Evolutionary conservation across 2,329 filamentous ascomycete species (phyloP).

Genomic region (Ustilaginoidea virens): DNA sequence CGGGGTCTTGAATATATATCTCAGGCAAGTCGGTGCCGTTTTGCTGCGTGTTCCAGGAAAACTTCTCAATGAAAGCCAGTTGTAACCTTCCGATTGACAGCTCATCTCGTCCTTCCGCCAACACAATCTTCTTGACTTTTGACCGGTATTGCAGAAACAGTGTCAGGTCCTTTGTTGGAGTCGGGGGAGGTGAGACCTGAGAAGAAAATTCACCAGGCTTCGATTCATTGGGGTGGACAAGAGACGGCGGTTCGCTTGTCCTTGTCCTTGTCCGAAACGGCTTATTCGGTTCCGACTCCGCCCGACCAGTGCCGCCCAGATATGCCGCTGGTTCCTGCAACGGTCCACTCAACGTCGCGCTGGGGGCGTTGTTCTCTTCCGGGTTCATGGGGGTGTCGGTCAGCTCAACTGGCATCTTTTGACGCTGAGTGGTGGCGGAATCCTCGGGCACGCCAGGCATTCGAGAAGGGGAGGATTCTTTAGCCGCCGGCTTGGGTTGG

Average conservation of each 20-base stretch:
- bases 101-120: conserved; percentile 70
- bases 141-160: conserved; percentile 93
- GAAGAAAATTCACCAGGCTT: conserved; percentile 34
- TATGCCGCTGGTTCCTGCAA: conserved; percentile 29
- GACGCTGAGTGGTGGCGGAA: conserved; percentile 11
- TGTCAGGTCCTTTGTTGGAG: conserved; percentile 70
- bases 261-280: conserved; percentile 9
- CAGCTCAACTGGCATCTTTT: conserved; percentile 7
- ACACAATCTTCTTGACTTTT: conserved; percentile 89
- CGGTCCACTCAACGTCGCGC: conserved; percentile 44
- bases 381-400: conserved; percentile 30
- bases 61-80: conserved; percentile 96
- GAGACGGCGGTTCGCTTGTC: conserved; percentile 8
- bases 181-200: conserved; percentile 46
- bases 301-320: conserved; percentile 6
- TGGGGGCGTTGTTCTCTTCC: conserved; percentile 46
- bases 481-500: conserved; percentile 21
- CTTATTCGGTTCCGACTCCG: conserved; percentile 6
- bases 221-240: conserved; percentile 22
- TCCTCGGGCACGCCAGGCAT: conserved; percentile 51
- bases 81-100: conserved; percentile 80
- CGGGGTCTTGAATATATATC: conserved; percentile 92
- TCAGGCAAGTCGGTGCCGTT: conserved; percentile 88
- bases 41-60: conserved; percentile 94
- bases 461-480: conserved; percentile 48